A percentile compares a stretch with the other conserved stretches of the same genome.
These are phyloP conservation scores for Hygrocybe coccinea DNA, from an alignment of 768 basidiomycete genomes.

Conservation along the genomic window DNA sequence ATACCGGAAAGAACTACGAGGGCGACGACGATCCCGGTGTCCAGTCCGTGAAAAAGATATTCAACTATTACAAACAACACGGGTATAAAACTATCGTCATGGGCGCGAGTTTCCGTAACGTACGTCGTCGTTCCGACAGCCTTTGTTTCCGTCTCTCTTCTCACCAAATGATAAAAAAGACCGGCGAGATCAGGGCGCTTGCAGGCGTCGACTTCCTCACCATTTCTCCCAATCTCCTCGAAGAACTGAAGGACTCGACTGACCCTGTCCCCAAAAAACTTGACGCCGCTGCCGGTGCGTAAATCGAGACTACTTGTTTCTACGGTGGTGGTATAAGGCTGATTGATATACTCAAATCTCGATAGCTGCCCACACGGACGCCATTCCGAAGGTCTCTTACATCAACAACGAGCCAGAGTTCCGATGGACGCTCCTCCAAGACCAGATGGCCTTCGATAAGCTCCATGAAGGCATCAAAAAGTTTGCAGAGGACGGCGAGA, in stretches of 20 bases:
- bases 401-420: conserved; percentile 94
- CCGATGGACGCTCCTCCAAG: conserved; percentile 89
- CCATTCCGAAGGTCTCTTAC: conserved; percentile 75
- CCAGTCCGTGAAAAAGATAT: conserved; percentile 91
- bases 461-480: conserved; percentile 97
- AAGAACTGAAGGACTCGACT: conserved; percentile 83
- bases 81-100: conserved; percentile 99
- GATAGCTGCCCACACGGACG: conserved; percentile 50
- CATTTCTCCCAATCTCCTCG: conserved; percentile 84
- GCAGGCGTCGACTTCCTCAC: conserved; percentile 98
- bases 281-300: conserved; percentile 55
- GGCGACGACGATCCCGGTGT: conserved; percentile 96
- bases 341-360: conserved; percentile 2
- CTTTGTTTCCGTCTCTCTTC: conserved; percentile 6
- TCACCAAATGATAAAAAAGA: conserved; percentile 35
- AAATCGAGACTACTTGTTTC: not conserved
- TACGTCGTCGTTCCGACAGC: conserved; percentile 34
- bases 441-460: conserved; percentile 98
- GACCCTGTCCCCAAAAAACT: conserved; percentile 82
- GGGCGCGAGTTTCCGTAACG: conserved; percentile 99
- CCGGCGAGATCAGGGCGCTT: conserved; percentile 88
- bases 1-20: conserved; percentile 78
- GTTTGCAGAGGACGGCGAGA: conserved; percentile 92
- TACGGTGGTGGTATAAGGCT: not conserved
- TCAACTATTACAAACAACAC: conserved; percentile 99